phyloP scores from a whole-genome alignment of 805 yeast genomes.

The Spathaspora gorwiae region DNA sequence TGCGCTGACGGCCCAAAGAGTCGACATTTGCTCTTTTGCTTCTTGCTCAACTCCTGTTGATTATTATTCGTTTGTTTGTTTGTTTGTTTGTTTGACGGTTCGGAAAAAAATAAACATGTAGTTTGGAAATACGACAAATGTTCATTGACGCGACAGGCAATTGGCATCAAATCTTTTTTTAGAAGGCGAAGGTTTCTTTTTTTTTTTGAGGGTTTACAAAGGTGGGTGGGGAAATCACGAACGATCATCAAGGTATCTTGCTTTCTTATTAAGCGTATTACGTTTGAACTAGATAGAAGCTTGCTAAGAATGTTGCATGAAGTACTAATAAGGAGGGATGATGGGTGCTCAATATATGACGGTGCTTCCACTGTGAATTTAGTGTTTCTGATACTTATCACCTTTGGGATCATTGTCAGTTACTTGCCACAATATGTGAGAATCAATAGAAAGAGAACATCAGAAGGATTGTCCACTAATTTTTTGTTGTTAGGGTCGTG shows the following conservation, averaged over 20 bases:
- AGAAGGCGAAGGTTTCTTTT: too few species aligned
- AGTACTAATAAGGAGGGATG: neutral
- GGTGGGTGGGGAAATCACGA: too few species aligned
- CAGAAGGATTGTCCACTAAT: slow-evolving; percentile 75
- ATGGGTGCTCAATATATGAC: slow-evolving; percentile 37
- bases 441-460: slow-evolving; percentile 52
- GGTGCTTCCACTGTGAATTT: slow-evolving; percentile 51
- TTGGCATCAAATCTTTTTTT: too few species aligned
- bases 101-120: too few species aligned
- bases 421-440: slow-evolving; percentile 73
- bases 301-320: too few species aligned
- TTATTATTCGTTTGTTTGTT: neutral
- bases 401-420: slow-evolving; percentile 64
- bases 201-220: too few species aligned
- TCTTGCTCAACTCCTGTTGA: neutral
- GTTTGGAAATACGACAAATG: too few species aligned
- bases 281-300: too few species aligned
- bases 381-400: slow-evolving; percentile 46
- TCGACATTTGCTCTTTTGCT: slow-evolving; percentile 1
- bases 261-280: too few species aligned
- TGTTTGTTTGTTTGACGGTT: neutral
- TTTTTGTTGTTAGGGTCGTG: slow-evolving; percentile 67
- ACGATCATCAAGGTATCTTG: too few species aligned
- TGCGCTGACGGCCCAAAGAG: slow-evolving; percentile 28
- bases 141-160: too few species aligned